Base-by-base conservation (phyloP, 176 grass and related monocot species). In the Typha latifolia region DNA sequence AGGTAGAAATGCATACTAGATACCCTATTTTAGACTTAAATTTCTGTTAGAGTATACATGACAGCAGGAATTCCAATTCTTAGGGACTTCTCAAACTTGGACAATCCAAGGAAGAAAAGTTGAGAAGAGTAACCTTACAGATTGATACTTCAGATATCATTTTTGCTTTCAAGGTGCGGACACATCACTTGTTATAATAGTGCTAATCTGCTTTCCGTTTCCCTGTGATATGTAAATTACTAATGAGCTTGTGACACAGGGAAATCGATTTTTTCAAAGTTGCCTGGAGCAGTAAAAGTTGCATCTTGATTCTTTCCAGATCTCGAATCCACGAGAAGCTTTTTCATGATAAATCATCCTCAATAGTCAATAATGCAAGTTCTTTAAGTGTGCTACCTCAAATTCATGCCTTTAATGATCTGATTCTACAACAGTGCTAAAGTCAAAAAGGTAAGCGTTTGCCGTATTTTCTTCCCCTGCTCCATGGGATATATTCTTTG, bases 111-210 rank as follows among this genome's bases (percentile, higher is more conserved):
- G 83, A 89, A 63, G 81, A 90, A 32, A 93, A 93, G 61, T 85
- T 82, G 37, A 87, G 86, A 67, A 90, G 68, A 83, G 77, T 93
- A 62, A 81, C 69, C 0, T 85, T 93, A 74, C 84, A 86, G 68
- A 86, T 93, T 81, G 89, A 90, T 69, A 76, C 68, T 76, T 90
- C 89, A 81, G 89, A 99, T 27, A 90, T 99, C 48, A 82, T 48
- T 63, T 99, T 84, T 85, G 85, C 94, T 71, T 90, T 99, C 56
- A 91, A 91, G 88, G 88, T 91, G 34, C 0, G 32, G 49, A 48
- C 3, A 61, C 34, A 4, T 47, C 64, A 74, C 7, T 65, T 70
- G 80, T 66, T 61, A 37, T 37, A 10, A 43, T 43, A 43, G 37
- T 43, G 7, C 5, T 43, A 9, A 10, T 43, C 37, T 43, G 37